phyloP scores from a whole-genome alignment of 371 early-diverging fungal genomes.

The Mucor sp. region DNA sequence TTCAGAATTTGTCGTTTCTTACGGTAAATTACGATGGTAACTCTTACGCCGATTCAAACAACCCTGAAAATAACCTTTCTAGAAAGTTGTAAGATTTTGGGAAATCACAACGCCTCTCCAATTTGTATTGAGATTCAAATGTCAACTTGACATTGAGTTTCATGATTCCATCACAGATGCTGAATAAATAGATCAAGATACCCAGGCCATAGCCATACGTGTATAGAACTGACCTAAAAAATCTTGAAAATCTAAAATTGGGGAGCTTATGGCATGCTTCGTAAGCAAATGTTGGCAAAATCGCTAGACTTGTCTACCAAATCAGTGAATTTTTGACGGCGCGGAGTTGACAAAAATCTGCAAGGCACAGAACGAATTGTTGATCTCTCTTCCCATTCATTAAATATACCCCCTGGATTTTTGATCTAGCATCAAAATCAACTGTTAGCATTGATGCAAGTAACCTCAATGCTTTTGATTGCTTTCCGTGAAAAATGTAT shows the following conservation, averaged over 20 bases:
- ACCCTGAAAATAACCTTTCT: not conserved
- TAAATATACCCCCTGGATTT: no score
- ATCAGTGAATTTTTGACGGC: not conserved
- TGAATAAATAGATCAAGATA: not conserved
- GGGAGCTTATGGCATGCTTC: not conserved
- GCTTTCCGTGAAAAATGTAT: not conserved
- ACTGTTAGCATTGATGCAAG: not conserved
- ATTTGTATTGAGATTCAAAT: not conserved
- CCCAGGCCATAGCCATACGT: not conserved
- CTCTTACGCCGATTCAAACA: not conserved
- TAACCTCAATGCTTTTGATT: not conserved
- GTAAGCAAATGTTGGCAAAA: not conserved
- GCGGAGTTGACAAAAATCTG: not conserved
- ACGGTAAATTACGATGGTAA: not conserved
- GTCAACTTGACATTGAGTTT: not conserved
- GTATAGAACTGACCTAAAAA: not conserved
- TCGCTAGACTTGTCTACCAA: not conserved
- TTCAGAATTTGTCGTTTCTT: not conserved
- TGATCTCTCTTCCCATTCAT: not conserved
- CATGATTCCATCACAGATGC: not conserved
- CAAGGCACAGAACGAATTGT: not conserved
- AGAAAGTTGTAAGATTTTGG: not conserved
- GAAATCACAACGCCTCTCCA: not conserved
- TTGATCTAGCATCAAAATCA: no score
- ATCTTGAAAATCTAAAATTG: not conserved